Evolutionary conservation across 2,329 filamentous ascomycete species (phyloP).

Genomic region (Catunica adiposa): DNA sequence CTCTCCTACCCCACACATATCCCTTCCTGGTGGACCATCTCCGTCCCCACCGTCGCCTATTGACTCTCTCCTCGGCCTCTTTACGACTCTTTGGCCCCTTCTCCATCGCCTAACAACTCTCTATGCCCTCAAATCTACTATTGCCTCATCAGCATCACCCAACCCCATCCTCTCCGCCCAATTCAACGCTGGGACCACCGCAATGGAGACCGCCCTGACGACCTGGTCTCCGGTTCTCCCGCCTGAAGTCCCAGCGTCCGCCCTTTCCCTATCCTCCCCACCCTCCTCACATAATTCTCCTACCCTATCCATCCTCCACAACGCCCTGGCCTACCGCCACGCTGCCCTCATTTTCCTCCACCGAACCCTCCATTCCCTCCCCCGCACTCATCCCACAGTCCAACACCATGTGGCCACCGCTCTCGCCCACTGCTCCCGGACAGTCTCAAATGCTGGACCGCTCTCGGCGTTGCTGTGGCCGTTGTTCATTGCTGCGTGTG

Average conservation of each 20-base stretch:
- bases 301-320: conserved; percentile 40
- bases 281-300: conserved; percentile 14
- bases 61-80: conserved; percentile 43
- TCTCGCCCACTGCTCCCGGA: conserved; percentile 37
- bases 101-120: conserved; percentile 44
- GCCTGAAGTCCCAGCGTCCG: conserved; percentile 21
- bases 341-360: conserved; percentile 42
- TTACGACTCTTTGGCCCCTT: conserved; percentile 46
- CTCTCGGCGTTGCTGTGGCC: conserved; percentile 50
- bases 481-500: conserved; percentile 48
- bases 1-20: conserved; percentile 24
- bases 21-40: conserved; percentile 23
- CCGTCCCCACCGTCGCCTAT: conserved; percentile 32
- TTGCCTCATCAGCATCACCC: conserved; percentile 30
- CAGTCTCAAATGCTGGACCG: conserved; percentile 38
- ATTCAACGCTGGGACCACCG: conserved; percentile 33
- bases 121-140: conserved; percentile 33
- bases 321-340: conserved; percentile 43
- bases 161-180: conserved; percentile 32
- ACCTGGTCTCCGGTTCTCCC: conserved; percentile 39
- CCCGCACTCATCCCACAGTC: conserved; percentile 31
- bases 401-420: conserved; percentile 36
- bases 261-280: not conserved
- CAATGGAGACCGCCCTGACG: conserved; percentile 38
- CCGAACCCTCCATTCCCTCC: conserved; percentile 34